Conservation (phyloP, 441 rosid species). For the Populus hybrid region DNA sequence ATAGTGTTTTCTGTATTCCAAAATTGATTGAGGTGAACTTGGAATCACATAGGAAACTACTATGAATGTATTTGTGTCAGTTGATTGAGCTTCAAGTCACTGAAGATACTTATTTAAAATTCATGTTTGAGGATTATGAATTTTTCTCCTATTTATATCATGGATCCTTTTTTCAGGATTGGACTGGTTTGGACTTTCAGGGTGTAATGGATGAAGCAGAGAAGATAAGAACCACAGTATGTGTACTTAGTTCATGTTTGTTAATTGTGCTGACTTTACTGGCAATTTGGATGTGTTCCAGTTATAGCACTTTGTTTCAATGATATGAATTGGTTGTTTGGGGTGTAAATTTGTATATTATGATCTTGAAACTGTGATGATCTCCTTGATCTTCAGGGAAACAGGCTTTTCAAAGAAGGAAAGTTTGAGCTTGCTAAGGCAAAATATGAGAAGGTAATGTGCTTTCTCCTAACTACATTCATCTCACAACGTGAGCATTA, state of each 20-base stretch:
- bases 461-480: background rate
- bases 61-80: background rate
- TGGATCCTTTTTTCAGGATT: slow-evolving; percentile 58
- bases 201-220: slow-evolving; percentile 95
- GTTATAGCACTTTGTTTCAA: background rate
- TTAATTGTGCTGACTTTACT: slow-evolving; percentile 11
- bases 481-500: background rate
- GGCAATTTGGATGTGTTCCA: background rate
- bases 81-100: slow-evolving; percentile 7
- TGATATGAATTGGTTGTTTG: background rate
- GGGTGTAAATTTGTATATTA: background rate
- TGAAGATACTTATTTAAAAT: background rate
- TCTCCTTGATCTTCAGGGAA: slow-evolving; percentile 64
- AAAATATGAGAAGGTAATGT: slow-evolving; percentile 93
- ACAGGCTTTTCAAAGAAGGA: slow-evolving; percentile 91
- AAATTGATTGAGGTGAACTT: background rate
- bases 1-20: background rate
- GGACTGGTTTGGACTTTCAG: slow-evolving; percentile 93
- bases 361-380: slow-evolving; percentile 15
- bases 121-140: background rate
- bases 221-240: slow-evolving; percentile 81
- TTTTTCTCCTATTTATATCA: background rate
- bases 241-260: slow-evolving; percentile 15
- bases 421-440: slow-evolving; percentile 93
- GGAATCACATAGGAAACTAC: background rate